Conservation (phyloP, 192 early-diverging fungal genomes). For the Backusella tarrabulga region DNA sequence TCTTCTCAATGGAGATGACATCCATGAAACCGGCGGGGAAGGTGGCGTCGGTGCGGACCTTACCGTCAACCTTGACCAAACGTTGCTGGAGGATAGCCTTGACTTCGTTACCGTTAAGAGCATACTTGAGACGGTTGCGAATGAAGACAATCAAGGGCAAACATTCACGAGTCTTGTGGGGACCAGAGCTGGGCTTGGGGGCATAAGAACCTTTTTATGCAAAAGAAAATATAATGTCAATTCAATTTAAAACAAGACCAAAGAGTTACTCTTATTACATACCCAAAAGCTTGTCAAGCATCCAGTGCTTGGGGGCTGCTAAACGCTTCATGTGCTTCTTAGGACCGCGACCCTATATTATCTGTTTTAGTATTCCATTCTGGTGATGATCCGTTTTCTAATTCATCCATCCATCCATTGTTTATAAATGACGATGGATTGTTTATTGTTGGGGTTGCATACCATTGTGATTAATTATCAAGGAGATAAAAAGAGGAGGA, state of each 20-base stretch:
- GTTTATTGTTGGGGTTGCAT: background rate
- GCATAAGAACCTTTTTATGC: conserved; percentile 49
- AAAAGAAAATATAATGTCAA: too few species aligned
- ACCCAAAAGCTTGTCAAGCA: conserved; percentile 99
- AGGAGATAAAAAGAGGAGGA: conserved; percentile 17
- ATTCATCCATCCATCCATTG: conserved; percentile 25
- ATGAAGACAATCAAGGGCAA: conserved; percentile 97
- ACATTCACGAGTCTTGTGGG: conserved; percentile 99
- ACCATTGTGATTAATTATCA: conserved; percentile 26
- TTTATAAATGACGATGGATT: background rate
- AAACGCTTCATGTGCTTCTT: conserved; percentile 99
- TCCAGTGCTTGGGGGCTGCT: conserved; percentile 99
- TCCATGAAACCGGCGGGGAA: conserved; percentile 98
- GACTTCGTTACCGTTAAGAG: conserved; percentile 96
- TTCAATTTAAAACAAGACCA: too few species aligned
- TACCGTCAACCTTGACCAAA: conserved; percentile 98
- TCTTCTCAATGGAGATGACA: too few species aligned
- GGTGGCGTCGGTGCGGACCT: conserved; percentile 95
- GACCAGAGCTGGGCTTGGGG: conserved; percentile 94
- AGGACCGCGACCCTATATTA: conserved; percentile 83
- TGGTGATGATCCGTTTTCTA: background rate
- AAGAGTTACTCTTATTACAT: conserved; percentile 22
- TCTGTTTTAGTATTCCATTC: background rate
- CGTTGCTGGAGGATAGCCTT: conserved; percentile 97
- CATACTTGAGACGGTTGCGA: conserved; percentile 99